Evolutionary conservation across 805 yeast species (phyloP).

Genomic region (Helenozyma baotianmanensis): DNA sequence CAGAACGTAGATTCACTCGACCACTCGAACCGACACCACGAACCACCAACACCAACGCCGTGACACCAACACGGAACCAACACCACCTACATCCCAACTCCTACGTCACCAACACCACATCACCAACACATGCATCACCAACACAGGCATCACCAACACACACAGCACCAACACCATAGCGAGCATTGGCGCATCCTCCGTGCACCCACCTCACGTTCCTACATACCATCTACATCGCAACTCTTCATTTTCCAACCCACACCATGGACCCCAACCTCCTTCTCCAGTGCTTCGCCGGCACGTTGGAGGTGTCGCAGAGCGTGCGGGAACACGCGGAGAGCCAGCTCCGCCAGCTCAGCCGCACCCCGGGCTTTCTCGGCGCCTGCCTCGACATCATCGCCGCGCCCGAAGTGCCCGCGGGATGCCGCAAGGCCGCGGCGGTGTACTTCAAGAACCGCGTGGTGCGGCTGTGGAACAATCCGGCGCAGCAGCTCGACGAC

Average conservation of each 20-base stretch:
- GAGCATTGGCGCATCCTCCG: no score
- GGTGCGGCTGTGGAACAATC: constrained; percentile 52
- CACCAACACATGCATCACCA: no score
- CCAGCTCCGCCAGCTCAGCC: constrained; percentile 54
- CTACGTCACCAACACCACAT: no score
- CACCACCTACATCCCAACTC: no score
- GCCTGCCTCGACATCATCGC: constrained; percentile 76
- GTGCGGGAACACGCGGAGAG: constrained; percentile 66
- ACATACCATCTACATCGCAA: background rate
- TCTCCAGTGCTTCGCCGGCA: constrained; percentile 73
- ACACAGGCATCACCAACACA: no score
- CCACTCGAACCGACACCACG: no score
- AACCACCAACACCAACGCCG: no score
- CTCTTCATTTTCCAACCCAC: background rate
- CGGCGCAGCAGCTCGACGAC: constrained; percentile 41
- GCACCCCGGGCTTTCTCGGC: constrained; percentile 67
- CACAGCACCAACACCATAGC: no score
- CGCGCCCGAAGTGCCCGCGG: constrained; percentile 35
- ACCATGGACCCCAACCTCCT: constrained; percentile 65
- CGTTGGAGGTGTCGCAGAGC: constrained; percentile 62
- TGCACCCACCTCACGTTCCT: background rate
- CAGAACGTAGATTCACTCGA: no score
- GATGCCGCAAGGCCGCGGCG: constrained; percentile 67
- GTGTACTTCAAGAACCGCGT: constrained; percentile 78
- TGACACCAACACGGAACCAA: no score